Base-by-base conservation (phyloP, 148 eudicot species). In the Selenicereus undatus region DNA sequence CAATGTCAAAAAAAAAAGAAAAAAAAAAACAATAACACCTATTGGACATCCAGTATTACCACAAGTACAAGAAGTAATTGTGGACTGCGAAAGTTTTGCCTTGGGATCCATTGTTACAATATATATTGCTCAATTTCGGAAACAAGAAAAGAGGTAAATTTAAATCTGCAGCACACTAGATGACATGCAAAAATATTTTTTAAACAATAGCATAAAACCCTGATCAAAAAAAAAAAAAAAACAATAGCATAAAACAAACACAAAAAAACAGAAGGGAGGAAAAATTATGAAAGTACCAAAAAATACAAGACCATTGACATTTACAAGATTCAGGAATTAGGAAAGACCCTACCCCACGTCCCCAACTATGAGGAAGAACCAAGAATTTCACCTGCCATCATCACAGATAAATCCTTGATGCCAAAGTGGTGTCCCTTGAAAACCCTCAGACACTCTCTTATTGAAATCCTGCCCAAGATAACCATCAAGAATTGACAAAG, bases 341-440 rank as follows among this genome's bases (percentile, higher is more conserved):
- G 27, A 24, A 77, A 35, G 42, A 69, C 5, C 21, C 36, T 30
- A 62, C 12, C 22, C 68, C 62, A 45, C 21, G 50, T 39, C 12
- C 30, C 75, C 62, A 45, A 21, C 66, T 39, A 43, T 81, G 78
- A 62, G 60, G 43, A 56, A 68, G 6, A 32, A 68, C 50, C 52
- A 51, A 51, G 17, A 39, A 27, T 17, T 81, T 83, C 78, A 93
- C 98, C 98, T 95, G 83, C 98, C 98, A 88, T 95, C 97, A 88
- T 95, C 99, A 78, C 89, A 73, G 79, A 95, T 91, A 74, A 70
- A 95, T 42, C 98, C 97, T 89, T 95, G 98, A 88, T 95, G 83
- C 98, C 98, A 95, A 75, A 95, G 87, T 74, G 97, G 98, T 71
- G 93, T 91, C 79, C 88, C 98, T 84, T 95, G 97, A 85, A 95